Base-by-base conservation (phyloP, 75 land plant genomes). In the Pinus tabuliformis region DNA sequence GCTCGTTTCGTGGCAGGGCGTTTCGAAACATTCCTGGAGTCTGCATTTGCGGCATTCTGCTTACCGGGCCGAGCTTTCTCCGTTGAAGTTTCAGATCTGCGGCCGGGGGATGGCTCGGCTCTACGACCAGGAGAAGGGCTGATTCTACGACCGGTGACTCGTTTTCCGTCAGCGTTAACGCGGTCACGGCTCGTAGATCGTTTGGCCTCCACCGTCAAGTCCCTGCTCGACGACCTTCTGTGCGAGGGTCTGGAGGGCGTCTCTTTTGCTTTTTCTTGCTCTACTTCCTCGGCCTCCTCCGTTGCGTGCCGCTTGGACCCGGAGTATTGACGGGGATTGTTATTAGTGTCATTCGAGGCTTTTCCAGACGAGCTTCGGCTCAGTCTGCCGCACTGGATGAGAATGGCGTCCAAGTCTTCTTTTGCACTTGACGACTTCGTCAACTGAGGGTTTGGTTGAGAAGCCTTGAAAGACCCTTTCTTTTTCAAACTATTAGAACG, bases 361-460 rank as follows among this genome's bases (percentile, higher is more conserved):
- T 79, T 83, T 12, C 77, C 87, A 26, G 90, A 90, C 0, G 89
- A 88, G 79, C 90, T 90, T 18, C 90, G 78, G 76, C 92, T 90
- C 33, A 90, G 88, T 66, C 90, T 61, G 4, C 92, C 92, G 65
- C 92, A 90, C 68, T 86, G 90, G 62, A 90, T 88, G 8, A 90
- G 75, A 56, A 90, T 90, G 36, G 92, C 88, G 57, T 90, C 92
- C 28, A 90, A 81, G 60, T 90, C 92, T 42, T 90, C 92, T 56
- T 83, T 88, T 3, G 88, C 88, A 73, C 90, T 88, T 20, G 90
- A 90, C 0, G 90, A 83, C 78, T 86, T 77, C 49, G 86, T 86
- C 21, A 70, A 21, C 57, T 3, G 58, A 36, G 14, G 18, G 33
- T 63, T 81, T 36, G 73, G 21, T n/a, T 11, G 78, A 18, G 26